Percentiles rank a stretch among this genome's conserved stretches.
Conservation (phyloP, 371 early-diverging fungal genomes). For the Actinomortierella wolfii region DNA sequence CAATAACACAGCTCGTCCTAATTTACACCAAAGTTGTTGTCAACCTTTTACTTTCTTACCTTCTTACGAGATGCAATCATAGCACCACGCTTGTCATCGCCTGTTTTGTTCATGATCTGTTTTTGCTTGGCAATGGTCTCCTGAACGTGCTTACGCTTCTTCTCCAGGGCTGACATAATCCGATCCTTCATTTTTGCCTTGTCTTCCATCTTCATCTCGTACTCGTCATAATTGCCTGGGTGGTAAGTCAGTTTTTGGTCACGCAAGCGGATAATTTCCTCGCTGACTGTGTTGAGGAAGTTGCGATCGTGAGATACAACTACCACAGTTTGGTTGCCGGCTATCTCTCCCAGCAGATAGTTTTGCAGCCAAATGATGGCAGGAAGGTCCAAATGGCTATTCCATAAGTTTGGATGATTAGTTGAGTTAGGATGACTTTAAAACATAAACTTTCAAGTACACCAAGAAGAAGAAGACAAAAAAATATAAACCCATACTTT, state of each 20-base stretch:
- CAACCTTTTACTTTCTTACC: conserved; percentile 42
- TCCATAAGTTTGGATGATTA: conserved; percentile 9
- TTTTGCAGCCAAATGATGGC: conserved; percentile 81
- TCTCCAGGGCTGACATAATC: conserved; percentile 56
- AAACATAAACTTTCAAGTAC: neutral
- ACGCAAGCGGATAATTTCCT: conserved; percentile 74
- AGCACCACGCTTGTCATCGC: conserved; percentile 80
- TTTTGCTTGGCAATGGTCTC: conserved; percentile 68
- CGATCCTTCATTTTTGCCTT: conserved; percentile 61
- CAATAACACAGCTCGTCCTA: neutral
- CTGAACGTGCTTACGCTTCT: conserved; percentile 62
- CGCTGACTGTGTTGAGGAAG: conserved; percentile 70
- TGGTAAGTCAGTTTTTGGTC: conserved; percentile 69
- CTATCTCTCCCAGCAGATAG: conserved; percentile 60
- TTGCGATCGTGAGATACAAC: conserved; percentile 83
- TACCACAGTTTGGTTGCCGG: conserved; percentile 64
- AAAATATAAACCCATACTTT: conserved; percentile 20
- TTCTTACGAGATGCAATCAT: conserved; percentile 74
- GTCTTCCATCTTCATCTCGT: conserved; percentile 65
- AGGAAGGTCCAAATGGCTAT: conserved; percentile 82
- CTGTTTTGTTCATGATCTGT: conserved; percentile 68
- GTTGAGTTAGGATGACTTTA: too few species aligned
- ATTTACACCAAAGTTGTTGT: neutral
- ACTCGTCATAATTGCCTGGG: conserved; percentile 79
- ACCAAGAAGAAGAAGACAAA: neutral